Evolutionary conservation across 345 rosid genomes (phyloP), one percentile per base, ranked within the genome.

Genomic region (Boechera stricta): DNA sequence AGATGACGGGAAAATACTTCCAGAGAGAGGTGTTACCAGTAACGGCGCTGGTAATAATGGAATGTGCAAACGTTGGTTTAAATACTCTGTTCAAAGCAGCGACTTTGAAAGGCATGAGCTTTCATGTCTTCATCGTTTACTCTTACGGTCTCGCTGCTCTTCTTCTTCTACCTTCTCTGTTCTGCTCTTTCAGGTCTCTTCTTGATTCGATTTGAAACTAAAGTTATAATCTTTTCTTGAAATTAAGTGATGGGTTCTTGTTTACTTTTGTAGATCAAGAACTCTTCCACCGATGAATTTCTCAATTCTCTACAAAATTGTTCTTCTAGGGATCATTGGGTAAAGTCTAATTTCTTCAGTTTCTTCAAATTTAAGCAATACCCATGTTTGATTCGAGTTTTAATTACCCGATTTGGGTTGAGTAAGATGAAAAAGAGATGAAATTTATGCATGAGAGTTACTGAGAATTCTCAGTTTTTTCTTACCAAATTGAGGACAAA

Each of bases 31-130:
- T 83, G 52, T 76, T 92, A 33, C 97, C 96, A 9, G 88, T 90
- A 58, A 72, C 85, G 21, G 92, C 86, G 10, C 54, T 92, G 86
- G 93, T 92, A 49, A 60, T 86, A 10, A 85, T 92, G 90, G 96
- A 92, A 78, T 86, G 93, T 68, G 68, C 77, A 13, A 90, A 87
- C 78, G 90, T 90, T 7, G 89, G 88, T 3, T 51, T 87, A 38
- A 92, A 95, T 84, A 95, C 97, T 8, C 89, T 95, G 16, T 94
- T 86, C 84, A 90, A 92, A 66, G 93, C 96, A 67, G 99, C 99
- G 2, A 89, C 97, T 38, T 39, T 82, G 51, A 63, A 75, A 71
- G 99, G 99, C 68, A 88, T 94, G 98, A 92, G 75, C 69, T 82
- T 87, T 67, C 90, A 89, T 76, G 88, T 86, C 63, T 94, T 90